These are phyloP conservation scores for Penicillium sp. DNA, from an alignment of 2,329 filamentous ascomycete genomes.

Conservation along the genomic window DNA sequence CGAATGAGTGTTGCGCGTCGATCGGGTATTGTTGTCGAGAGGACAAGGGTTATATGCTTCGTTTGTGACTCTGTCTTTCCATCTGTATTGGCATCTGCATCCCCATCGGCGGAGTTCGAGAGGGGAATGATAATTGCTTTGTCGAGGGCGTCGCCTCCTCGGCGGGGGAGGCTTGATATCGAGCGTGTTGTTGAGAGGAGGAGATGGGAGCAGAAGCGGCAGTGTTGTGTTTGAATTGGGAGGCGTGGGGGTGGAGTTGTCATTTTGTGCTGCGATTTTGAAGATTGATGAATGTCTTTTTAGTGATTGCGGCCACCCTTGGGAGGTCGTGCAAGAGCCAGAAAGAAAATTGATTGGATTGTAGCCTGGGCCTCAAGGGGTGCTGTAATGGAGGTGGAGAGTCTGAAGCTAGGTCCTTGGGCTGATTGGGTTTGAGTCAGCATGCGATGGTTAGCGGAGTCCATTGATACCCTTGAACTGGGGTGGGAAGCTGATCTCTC, in stretches of 20 bases:
- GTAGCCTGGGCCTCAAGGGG: neutral
- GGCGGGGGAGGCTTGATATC: constrained; percentile 53
- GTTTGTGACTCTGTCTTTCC: constrained; percentile 1
- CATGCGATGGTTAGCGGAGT: neutral
- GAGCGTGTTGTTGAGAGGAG: constrained; percentile 59
- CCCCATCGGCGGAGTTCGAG: neutral
- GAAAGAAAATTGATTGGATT: neutral
- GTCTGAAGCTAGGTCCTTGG: neutral
- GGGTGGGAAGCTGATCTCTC: neutral
- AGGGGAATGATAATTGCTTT: constrained; percentile 58
- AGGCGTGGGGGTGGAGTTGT: constrained; percentile 12
- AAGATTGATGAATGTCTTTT: neutral
- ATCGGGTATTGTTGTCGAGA: constrained; percentile 51
- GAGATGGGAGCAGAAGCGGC: constrained; percentile 63
- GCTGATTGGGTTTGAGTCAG: neutral
- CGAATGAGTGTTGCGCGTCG: constrained; percentile 52
- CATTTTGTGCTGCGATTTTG: neutral
- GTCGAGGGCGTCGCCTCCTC: constrained; percentile 52
- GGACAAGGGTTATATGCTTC: constrained; percentile 49
- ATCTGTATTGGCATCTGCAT: constrained; percentile 9
- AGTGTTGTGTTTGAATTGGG: constrained; percentile 56
- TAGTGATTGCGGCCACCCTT: too few relatives aligned
- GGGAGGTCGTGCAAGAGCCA: neutral
- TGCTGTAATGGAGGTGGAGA: neutral
- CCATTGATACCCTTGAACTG: neutral